Percentiles rank a stretch among this genome's conserved stretches.
phyloP scores from a whole-genome alignment of 2,329 filamentous ascomycete genomes.

The Neofusicoccum sp. region DNA sequence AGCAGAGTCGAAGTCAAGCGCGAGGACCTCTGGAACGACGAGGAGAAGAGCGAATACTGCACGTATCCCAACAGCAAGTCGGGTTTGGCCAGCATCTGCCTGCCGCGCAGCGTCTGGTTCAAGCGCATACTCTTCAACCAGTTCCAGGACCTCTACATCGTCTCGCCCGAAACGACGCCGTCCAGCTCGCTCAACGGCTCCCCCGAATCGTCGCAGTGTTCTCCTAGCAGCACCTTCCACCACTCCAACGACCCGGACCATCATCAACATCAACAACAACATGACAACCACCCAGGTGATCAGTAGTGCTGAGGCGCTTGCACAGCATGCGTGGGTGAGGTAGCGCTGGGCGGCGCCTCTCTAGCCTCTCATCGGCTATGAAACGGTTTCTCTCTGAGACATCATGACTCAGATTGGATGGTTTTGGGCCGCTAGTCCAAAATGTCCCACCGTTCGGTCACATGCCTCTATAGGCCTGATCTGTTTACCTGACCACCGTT shows the following conservation, averaged over 20 bases:
- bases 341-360: not conserved
- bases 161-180: slow-evolving; percentile 44
- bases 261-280: not conserved
- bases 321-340: not conserved
- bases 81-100: slow-evolving; percentile 51
- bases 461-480: not conserved
- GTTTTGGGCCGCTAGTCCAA: not conserved
- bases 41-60: slow-evolving; percentile 34
- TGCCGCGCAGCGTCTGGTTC: slow-evolving; percentile 49
- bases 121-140: slow-evolving; percentile 49
- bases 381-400: not conserved
- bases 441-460: not conserved
- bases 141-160: slow-evolving; percentile 53
- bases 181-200: slow-evolving; percentile 42
- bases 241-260: not conserved
- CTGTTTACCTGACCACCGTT: not conserved
- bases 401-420: not conserved
- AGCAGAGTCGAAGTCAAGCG: slow-evolving; percentile 50
- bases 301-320: not conserved
- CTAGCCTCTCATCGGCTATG: not conserved
- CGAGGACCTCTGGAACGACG: slow-evolving; percentile 47
- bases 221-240: slow-evolving; percentile 27
- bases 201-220: slow-evolving; percentile 42
- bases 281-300: not conserved
- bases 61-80: slow-evolving; percentile 46